Evolutionary conservation across 2,329 filamentous ascomycete genomes (phyloP), one percentile per base, ranked within the genome.

Genomic region (Ilyonectria destructans): DNA sequence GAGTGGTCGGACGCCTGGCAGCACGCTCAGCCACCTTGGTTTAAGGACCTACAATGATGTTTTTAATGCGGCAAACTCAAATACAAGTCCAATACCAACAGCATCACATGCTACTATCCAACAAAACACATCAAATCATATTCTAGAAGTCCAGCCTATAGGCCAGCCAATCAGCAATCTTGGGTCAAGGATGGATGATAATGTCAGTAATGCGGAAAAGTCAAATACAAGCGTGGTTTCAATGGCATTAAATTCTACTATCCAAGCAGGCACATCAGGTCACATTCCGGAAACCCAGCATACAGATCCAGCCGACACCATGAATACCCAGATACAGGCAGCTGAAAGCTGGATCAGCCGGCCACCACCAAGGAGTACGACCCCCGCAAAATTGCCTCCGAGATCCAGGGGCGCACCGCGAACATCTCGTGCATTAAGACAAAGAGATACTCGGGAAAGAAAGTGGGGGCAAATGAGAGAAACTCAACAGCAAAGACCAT

Each of bases 401-500:
- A 58, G 56, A 46, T 46, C 40, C 45, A 35, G 56, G 46, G 56
- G 56, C 56, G 46, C 45, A 35, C 56, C 37, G 56, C 56, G 56
- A 58, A 58, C 21, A 46, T 58, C 56, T 58, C 56, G 56, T 33
- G 40, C 56, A 33, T 58, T 21, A 48, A 58, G 56, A 23, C 40
- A 35, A 37, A 58, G 46, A 58, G 56, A 23, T 23, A 3, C 21
- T 23, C 21, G 21, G 21, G 21, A 23, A 23, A 23, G 21, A 23
- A 23, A 23, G 21, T 23, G 21, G 21, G 21, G 21, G 21, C 21
- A 23, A 23, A 23, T 23, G 21, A 23, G 21, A 23, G 21, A 23
- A 23, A 23, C 21, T 23, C 21, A 23, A 23, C 21, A 23, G 21
- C 21, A 23, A 23, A 23, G 21, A 23, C 21, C 21, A 23, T 23